phyloP scores from a whole-genome alignment of 108 stramenopile species.

The Hondaea fermentalgiana region DNA sequence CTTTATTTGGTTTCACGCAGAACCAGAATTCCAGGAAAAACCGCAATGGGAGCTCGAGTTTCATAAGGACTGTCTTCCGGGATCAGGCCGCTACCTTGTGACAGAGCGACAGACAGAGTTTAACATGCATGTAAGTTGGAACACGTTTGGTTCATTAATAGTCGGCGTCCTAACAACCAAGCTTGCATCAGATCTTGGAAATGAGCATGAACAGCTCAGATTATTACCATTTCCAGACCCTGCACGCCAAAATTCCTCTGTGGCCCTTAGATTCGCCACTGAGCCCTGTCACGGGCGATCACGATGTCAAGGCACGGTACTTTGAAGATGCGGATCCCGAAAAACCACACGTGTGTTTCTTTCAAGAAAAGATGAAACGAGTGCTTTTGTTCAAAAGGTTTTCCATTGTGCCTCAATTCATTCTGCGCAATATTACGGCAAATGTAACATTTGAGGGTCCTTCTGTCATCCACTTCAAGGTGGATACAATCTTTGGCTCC shows the following conservation, averaged over 20 bases:
- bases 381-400: background rate
- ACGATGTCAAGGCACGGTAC: background rate
- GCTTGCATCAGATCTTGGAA: background rate
- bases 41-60: constrained; percentile 5
- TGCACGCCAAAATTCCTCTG: background rate
- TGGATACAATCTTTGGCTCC: background rate
- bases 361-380: background rate
- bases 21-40: background rate
- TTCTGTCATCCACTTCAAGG: background rate
- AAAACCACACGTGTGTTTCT: background rate
- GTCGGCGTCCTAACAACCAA: too few relatives aligned
- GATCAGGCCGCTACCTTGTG: background rate
- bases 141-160: background rate
- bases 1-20: constrained; percentile 6
- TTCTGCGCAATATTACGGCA: background rate
- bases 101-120: background rate
- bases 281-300: background rate
- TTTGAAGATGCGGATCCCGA: background rate
- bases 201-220: background rate
- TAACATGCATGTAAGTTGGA: background rate
- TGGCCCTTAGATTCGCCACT: background rate
- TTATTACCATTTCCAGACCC: constrained; percentile 11
- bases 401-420: background rate
- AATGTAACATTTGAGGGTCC: background rate
- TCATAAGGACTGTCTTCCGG: background rate